These are phyloP conservation scores for Arthrinium phaeospermum DNA, from an alignment of 2,329 filamentous ascomycete species.

Conservation along the genomic window DNA sequence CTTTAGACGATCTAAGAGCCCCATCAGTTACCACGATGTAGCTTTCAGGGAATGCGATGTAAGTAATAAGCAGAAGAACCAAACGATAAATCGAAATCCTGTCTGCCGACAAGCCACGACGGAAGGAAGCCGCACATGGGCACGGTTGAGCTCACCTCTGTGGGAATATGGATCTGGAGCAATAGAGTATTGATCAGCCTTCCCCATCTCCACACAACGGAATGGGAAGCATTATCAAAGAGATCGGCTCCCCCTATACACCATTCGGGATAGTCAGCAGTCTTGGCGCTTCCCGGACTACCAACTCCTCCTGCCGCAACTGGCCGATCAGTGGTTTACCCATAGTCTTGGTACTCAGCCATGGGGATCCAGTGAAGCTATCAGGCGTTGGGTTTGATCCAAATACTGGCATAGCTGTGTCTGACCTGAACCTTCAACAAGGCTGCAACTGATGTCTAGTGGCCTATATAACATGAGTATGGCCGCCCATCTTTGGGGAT, in stretches of 20 bases:
- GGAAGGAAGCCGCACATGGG: neutral
- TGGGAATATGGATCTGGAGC: neutral
- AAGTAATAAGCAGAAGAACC: neutral
- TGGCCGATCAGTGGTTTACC: neutral
- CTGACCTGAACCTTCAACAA: neutral
- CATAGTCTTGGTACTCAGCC: neutral
- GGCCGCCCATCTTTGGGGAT: neutral
- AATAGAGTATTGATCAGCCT: neutral
- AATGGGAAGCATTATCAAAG: neutral
- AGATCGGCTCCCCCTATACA: neutral
- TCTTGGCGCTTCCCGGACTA: neutral
- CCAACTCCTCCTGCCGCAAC: neutral
- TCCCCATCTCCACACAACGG: neutral
- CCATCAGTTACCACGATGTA: neutral
- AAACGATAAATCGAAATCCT: neutral
- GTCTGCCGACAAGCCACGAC: neutral
- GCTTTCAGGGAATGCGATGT: neutral
- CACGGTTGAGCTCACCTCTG: neutral
- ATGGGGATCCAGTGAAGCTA: neutral
- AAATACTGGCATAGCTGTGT: neutral
- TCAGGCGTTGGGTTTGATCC: neutral
- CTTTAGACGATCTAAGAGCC: neutral
- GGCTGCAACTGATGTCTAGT: neutral
- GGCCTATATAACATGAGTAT: neutral
- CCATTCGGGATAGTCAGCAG: neutral